phyloP scores from a whole-genome alignment of 2,329 filamentous ascomycete species.

The Cephalotrichum gorgonifer region DNA sequence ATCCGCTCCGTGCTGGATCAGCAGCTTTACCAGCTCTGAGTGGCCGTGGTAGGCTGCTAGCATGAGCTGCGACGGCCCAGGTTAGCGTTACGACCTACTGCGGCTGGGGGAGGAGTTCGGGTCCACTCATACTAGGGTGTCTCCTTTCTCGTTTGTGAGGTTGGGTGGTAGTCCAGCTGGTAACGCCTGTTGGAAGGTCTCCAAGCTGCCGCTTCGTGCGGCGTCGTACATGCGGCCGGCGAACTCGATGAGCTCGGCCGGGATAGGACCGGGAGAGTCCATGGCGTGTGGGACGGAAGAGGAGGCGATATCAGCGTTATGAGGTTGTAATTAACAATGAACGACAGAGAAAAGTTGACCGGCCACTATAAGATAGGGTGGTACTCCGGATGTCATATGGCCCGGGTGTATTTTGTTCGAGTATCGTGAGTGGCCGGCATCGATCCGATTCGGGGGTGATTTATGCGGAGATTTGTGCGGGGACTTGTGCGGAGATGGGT shows the following conservation, averaged over 20 bases:
- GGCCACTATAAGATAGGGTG: no score
- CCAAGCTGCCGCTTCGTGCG: conserved; percentile 47
- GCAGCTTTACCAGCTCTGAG: conserved; percentile 44
- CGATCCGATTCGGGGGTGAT: no score
- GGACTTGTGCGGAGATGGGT: no score
- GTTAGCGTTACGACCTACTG: not conserved
- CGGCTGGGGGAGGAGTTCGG: not conserved
- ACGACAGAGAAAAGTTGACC: no score
- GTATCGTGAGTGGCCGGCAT: no score
- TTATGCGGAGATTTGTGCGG: no score
- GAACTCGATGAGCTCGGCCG: conserved; percentile 56
- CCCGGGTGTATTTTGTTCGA: no score
- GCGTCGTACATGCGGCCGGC: conserved; percentile 58
- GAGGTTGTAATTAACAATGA: no score
- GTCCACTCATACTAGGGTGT: conserved; percentile 45
- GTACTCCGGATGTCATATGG: no score
- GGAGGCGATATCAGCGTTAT: not conserved
- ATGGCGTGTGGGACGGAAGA: not conserved
- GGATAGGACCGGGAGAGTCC: conserved; percentile 22
- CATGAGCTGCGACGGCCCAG: conserved; percentile 44
- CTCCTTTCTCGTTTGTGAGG: conserved; percentile 62
- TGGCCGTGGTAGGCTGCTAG: conserved; percentile 62
- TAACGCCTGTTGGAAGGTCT: conserved; percentile 52
- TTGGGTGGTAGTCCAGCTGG: conserved; percentile 56
- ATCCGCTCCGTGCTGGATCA: conserved; percentile 54